Evolutionary conservation across 768 basidiomycete genomes (phyloP).

Genomic region (Rhizopogon rudus): DNA sequence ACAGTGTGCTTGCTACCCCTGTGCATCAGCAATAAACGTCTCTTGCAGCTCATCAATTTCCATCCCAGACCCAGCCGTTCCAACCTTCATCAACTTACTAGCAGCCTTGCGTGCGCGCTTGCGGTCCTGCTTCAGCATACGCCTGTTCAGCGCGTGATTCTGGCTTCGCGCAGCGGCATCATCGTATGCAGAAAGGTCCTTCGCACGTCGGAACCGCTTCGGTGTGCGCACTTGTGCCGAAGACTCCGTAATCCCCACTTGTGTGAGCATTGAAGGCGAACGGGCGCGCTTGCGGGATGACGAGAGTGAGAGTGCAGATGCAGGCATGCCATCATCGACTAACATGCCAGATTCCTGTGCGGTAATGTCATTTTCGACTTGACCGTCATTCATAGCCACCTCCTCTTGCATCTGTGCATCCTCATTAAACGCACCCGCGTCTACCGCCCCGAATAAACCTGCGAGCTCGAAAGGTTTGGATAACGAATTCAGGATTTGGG

Average conservation of each 20-base stretch:
- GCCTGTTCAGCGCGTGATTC: slow-evolving; percentile 47
- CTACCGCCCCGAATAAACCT: slow-evolving; percentile 76
- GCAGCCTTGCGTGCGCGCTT: slow-evolving; percentile 57
- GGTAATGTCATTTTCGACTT: slow-evolving; percentile 29
- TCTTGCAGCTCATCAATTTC: slow-evolving; percentile 20
- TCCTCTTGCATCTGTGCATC: slow-evolving; percentile 32
- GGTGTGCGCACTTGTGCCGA: slow-evolving; percentile 34
- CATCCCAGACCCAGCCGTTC: slow-evolving; percentile 20
- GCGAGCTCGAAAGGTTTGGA: slow-evolving; percentile 78
- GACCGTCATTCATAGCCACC: slow-evolving; percentile 41
- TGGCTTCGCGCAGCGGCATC: slow-evolving; percentile 46
- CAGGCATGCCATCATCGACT: slow-evolving; percentile 34
- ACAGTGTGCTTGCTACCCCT: not conserved
- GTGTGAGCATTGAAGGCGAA: slow-evolving; percentile 28
- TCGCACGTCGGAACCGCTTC: slow-evolving; percentile 56
- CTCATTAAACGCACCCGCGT: slow-evolving; percentile 71
- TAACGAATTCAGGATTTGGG: slow-evolving; percentile 67
- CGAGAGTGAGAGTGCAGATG: slow-evolving; percentile 24
- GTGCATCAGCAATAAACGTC: slow-evolving; percentile 11
- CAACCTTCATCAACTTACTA: slow-evolving; percentile 18
- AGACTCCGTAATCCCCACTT: slow-evolving; percentile 31
- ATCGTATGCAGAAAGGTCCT: slow-evolving; percentile 51
- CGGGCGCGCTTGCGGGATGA: slow-evolving; percentile 4
- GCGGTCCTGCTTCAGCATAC: slow-evolving; percentile 56
- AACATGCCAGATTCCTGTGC: slow-evolving; percentile 31